A percentile compares a stretch with the other conserved stretches of the same genome.
phyloP scores from a whole-genome alignment of 495 filamentous ascomycete species.

The Parathielavia hyrcaniae region DNA sequence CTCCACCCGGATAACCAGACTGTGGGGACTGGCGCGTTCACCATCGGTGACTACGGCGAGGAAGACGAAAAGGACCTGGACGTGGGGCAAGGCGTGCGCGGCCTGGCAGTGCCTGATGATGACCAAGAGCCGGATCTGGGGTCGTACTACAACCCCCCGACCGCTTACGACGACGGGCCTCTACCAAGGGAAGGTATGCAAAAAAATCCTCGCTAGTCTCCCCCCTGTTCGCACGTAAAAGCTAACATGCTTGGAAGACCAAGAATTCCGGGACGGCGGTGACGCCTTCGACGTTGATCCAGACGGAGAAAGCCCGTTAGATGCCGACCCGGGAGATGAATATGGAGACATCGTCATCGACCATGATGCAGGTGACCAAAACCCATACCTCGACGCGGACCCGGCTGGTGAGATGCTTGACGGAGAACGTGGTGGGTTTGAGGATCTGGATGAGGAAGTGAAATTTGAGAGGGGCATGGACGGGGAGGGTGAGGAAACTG shows the following conservation, averaged over 20 bases:
- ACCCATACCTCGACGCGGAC: neutral
- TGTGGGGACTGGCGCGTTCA: neutral
- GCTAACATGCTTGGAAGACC: neutral
- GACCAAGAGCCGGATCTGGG: slow-evolving; percentile 12
- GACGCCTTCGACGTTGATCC: neutral
- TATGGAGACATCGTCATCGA: no score
- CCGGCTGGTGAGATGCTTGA: neutral
- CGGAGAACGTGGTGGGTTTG: neutral
- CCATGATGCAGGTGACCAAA: neutral
- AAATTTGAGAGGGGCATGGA: neutral
- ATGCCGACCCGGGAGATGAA: neutral
- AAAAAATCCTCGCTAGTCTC: neutral
- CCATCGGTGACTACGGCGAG: slow-evolving; percentile 12
- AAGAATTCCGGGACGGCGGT: neutral
- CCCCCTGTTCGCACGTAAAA: neutral
- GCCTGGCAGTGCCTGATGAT: slow-evolving; percentile 6
- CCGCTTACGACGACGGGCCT: neutral
- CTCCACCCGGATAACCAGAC: slow-evolving; percentile 9
- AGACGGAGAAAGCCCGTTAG: neutral
- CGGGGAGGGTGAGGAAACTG: neutral
- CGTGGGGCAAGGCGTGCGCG: neutral
- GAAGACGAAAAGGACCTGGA: neutral
- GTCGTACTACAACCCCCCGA: slow-evolving; percentile 16
- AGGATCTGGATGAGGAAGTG: neutral
- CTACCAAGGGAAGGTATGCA: neutral